Base-by-base conservation (phyloP, 116 monocot species). In the Phalaenopsis hybrid region DNA sequence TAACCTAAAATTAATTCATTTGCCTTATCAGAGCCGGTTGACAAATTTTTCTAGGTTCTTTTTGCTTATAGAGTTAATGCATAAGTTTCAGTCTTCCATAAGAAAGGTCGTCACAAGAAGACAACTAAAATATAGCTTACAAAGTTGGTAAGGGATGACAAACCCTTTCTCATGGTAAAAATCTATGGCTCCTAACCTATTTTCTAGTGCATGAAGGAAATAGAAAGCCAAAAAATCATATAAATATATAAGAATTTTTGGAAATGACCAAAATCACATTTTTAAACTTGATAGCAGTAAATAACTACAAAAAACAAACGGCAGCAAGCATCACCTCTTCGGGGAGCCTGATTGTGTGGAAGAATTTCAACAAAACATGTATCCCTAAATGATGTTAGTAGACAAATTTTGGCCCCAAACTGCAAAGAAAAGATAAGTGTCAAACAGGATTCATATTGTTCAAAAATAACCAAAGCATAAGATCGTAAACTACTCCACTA, bases 331-430 rank as follows among this genome's bases (percentile, higher is more conserved):
- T 75, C 92, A 99, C 99, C 99, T 93, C 88, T 86, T 84, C 92
- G 86, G 73, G 99, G 99, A 76, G 91, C 82, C 83, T 89, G 88
- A 73, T 86, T 34, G 57, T 80, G 92, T 55, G 99, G 99, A 85
- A 88, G 78, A 80, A 99, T 95, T 81, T 99, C 95, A 75, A 99
- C 63, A 82, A 99, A 99, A 82, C 99, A 99, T n/a, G 99, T 99
- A 74, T 99, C 99, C 79, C 96, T 89, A 34, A 99, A 99, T 83
- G 99, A 99, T 77, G 99, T 95, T 77, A 99, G 80, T 74, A 99
- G 92, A 83, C 94, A 95, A 78, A 99, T 95, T 79, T 95, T 99
- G 79, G 94, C 99, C 51, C 83, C 88, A 89, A 95, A 99, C 99
- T 99, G 94, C 88, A 85, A 63, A 88, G 18, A 82, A 77, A 51